A percentile compares a stretch with the other conserved stretches of the same genome.
These are phyloP conservation scores for Strobilomyces dryophilus DNA, from an alignment of 768 basidiomycete genomes.

Conservation along the genomic window DNA sequence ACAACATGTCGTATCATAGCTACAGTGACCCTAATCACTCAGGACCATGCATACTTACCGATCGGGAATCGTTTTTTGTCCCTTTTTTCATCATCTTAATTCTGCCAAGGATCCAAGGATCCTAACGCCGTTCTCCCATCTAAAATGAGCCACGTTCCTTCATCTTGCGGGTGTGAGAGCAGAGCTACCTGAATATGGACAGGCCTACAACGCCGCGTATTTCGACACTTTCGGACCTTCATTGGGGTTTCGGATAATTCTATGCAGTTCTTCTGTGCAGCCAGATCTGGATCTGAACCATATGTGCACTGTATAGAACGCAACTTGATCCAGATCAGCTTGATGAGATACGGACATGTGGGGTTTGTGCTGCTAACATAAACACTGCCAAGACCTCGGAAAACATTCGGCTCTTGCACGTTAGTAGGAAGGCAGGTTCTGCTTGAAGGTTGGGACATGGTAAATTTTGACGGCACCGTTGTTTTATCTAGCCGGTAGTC, in stretches of 20 bases:
- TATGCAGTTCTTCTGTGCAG: neutral
- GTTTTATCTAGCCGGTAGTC: too few relatives aligned
- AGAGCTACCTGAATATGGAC: conserved; percentile 21
- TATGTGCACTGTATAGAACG: neutral
- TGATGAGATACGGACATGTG: conserved; percentile 19
- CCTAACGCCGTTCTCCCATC: conserved; percentile 8
- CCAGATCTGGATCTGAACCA: neutral
- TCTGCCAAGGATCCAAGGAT: neutral
- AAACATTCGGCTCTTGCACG: conserved; percentile 1
- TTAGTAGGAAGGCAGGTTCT: neutral
- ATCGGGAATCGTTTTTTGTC: neutral
- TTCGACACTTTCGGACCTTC: conserved; percentile 1
- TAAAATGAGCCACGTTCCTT: conserved; percentile 6
- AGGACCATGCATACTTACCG: conserved; percentile 2
- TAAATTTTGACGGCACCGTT: too few relatives aligned
- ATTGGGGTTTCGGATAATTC: conserved; percentile 4
- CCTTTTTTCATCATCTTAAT: conserved; percentile 1
- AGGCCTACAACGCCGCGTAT: neutral
- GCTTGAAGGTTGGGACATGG: neutral
- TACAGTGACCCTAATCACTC: conserved; percentile 12
- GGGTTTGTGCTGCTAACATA: conserved; percentile 16
- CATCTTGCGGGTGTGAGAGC: conserved; percentile 3
- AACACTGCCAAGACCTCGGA: neutral
- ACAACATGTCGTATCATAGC: conserved; percentile 19
- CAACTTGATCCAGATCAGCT: neutral